Base-by-base conservation (phyloP, 2,329 filamentous ascomycete species). In the Didymella exigua region DNA sequence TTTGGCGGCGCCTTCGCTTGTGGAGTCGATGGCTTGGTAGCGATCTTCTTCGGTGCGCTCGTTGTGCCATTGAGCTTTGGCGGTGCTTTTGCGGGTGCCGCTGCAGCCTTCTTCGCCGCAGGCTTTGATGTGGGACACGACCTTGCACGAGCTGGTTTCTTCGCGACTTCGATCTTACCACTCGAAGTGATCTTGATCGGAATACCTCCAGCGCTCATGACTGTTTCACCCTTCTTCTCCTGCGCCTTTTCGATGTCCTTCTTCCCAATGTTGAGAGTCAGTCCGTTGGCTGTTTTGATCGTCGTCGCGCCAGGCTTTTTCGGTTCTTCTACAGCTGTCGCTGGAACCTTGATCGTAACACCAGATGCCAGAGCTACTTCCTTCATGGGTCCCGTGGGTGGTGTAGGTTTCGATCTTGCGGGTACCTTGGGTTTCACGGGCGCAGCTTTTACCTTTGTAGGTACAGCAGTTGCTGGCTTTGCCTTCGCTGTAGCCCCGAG, bases 311-410 rank as follows among this genome's bases (percentile, higher is more conserved):
- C 65, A 2, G 67, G 67, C 37, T 68, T 68, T 53, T 72, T 73
- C 2, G 65, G 70, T n/a, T 70, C 59, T 44, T 71, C 64, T 2
- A 72, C 65, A 14, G 69, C 46, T 1, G 65, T 29, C 16, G 66
- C 66, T 1, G 72, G 69, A 8, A 75, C 59, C 44, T 74, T 74
- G 61, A 74, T 72, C 7, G 58, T 67, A 6, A 75, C 65, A 1
- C 71, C 71, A 4, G 71, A 71, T 18, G 64, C 62, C 9, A 67
- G 63, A 34, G 62, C 69, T 3, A 74, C 48, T 43, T 68, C 67
- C 31, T 68, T 71, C 65, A 65, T 74, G 19, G 66, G 62, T 7
- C 62, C 63, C 6, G 48, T 54, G 2, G 60, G 41, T n/a, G 58
- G 38, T 45, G 60, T 38, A n/a, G 63, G 55, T 11, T 63, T 62